phyloP scores from a whole-genome alignment of 805 yeast species.

The Ogataea naganishii region DNA sequence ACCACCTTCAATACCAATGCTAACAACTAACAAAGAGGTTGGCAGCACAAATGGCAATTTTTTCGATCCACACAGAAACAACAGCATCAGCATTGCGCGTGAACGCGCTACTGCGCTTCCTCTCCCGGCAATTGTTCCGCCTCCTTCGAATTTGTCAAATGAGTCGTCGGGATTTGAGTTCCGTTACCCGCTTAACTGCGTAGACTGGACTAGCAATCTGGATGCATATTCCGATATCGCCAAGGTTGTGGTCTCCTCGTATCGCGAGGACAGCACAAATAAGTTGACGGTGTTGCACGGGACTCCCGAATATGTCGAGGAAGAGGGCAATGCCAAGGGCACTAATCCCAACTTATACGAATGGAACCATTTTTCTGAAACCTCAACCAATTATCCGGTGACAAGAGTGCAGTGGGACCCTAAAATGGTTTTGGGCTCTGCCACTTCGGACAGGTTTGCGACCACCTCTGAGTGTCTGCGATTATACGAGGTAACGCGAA shows the following conservation, averaged over 20 bases:
- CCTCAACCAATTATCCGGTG: conserved; percentile 54
- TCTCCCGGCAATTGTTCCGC: conserved; percentile 14
- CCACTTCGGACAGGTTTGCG: conserved; percentile 39
- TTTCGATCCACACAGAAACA: too few species aligned
- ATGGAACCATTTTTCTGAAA: conserved; percentile 35
- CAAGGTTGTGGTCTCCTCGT: conserved; percentile 62
- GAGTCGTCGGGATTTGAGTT: too few species aligned
- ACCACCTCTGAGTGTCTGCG: conserved; percentile 68
- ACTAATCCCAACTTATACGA: too few species aligned
- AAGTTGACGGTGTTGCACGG: conserved; percentile 46
- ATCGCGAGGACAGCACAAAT: conserved; percentile 69
- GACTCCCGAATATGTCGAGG: conserved; percentile 10
- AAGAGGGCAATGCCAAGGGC: too few species aligned
- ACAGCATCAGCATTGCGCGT: too few species aligned
- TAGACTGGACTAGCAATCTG: conserved; percentile 40
- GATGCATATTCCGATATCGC: conserved; percentile 27
- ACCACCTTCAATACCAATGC: too few species aligned
- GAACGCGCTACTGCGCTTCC: too few species aligned
- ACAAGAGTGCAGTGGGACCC: conserved; percentile 75
- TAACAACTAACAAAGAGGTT: too few species aligned
- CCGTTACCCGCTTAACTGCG: conserved; percentile 42
- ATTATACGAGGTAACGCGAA: conserved; percentile 28
- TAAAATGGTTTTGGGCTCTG: conserved; percentile 19
- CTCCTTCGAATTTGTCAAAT: not conserved
- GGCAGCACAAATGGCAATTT: too few species aligned